A percentile compares a stretch with the other conserved stretches of the same genome.
Conservation (phyloP, 768 basidiomycete genomes). For the Arthromyces matolae region DNA sequence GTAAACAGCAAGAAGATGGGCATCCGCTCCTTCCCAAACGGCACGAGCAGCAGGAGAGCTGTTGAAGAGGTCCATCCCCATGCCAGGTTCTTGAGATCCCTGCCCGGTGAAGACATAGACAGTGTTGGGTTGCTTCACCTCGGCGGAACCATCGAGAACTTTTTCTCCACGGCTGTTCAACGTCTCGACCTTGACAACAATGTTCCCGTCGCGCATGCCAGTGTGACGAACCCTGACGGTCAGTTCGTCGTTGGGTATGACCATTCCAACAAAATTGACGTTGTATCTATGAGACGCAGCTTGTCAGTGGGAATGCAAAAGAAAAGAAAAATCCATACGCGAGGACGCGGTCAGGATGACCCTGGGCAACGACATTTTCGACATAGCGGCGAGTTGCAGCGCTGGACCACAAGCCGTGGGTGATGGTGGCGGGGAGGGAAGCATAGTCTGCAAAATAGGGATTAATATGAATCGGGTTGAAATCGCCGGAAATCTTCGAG, state of each 20-base stretch:
- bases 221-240: slow-evolving; percentile 84
- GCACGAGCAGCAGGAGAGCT: slow-evolving; percentile 89
- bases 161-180: slow-evolving; percentile 83
- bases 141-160: slow-evolving; percentile 88
- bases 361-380: slow-evolving; percentile 92
- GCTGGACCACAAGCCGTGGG: slow-evolving; percentile 96
- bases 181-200: slow-evolving; percentile 87
- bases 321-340: slow-evolving; percentile 50
- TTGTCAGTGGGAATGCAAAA: not conserved
- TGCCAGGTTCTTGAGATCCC: slow-evolving; percentile 95
- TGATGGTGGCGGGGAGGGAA: slow-evolving; percentile 91
- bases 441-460: slow-evolving; percentile 97
- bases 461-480: slow-evolving; percentile 98
- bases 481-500: slow-evolving; percentile 94
- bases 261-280: slow-evolving; percentile 96
- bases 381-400: slow-evolving; percentile 91
- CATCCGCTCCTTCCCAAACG: slow-evolving; percentile 96
- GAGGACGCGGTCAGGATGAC: slow-evolving; percentile 85
- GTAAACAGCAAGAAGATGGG: slow-evolving; percentile 89
- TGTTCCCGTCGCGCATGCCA: slow-evolving; percentile 90
- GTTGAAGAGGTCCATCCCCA: slow-evolving; percentile 99
- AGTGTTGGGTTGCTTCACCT: slow-evolving; percentile 88
- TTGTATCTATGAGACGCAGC: slow-evolving; percentile 58
- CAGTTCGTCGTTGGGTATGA: slow-evolving; percentile 85
- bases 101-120: slow-evolving; percentile 99